These are phyloP conservation scores for Lodderomyces jiufengensis DNA, from an alignment of 1,139 yeast species.

Conservation along the genomic window DNA sequence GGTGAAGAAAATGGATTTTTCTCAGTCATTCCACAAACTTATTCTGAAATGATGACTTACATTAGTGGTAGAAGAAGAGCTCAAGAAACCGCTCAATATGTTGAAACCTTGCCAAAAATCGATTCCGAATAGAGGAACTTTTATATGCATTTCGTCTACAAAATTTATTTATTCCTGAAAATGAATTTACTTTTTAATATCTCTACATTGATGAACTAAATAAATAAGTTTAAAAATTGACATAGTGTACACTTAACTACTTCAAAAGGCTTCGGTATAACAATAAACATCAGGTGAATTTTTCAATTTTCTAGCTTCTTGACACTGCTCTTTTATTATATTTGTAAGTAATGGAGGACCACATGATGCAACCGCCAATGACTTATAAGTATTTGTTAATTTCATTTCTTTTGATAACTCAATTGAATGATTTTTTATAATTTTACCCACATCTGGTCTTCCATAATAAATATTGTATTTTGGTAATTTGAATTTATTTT, in stretches of 20 bases:
- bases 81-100: slow-evolving; percentile 71
- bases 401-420: not conserved
- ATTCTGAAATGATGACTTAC: slow-evolving; percentile 88
- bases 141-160: no score
- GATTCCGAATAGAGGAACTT: not conserved
- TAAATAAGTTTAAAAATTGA: not conserved
- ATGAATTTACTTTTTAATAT: no score
- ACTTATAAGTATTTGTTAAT: slow-evolving; percentile 13
- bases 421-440: slow-evolving; percentile 7
- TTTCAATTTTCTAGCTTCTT: slow-evolving; percentile 23
- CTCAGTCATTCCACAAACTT: slow-evolving; percentile 81
- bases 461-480: slow-evolving; percentile 11
- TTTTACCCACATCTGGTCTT: slow-evolving; percentile 11
- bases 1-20: slow-evolving; percentile 47
- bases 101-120: slow-evolving; percentile 36
- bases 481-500: not conserved
- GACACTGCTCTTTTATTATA: slow-evolving; percentile 25
- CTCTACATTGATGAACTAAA: no score
- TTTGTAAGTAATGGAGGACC: slow-evolving; percentile 33
- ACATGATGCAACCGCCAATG: slow-evolving; percentile 37
- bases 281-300: slow-evolving; percentile 35
- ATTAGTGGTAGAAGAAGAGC: slow-evolving; percentile 90
- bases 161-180: no score
- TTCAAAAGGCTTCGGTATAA: slow-evolving; percentile 29
- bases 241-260: no score